phyloP scores from a whole-genome alignment of 768 basidiomycete genomes.

The Panus rudis region DNA sequence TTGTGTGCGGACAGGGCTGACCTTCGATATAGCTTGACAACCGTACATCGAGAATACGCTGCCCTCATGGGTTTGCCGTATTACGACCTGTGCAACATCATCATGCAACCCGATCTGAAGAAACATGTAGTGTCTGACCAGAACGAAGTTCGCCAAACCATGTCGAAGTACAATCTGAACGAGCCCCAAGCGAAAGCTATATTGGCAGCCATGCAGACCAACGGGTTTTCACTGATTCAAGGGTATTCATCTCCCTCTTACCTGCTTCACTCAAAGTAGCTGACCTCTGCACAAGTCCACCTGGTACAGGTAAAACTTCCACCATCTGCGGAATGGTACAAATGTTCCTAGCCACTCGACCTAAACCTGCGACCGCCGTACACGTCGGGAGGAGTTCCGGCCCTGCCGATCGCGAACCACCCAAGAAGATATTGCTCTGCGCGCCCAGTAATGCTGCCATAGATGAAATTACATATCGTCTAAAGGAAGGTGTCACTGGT shows the following conservation, averaged over 20 bases:
- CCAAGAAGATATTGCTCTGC: slow-evolving; percentile 80
- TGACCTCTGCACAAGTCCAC: slow-evolving; percentile 55
- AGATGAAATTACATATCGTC: slow-evolving; percentile 86
- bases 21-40: slow-evolving; percentile 61
- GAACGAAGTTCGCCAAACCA: slow-evolving; percentile 53
- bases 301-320: slow-evolving; percentile 97
- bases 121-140: slow-evolving; percentile 29
- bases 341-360: slow-evolving; percentile 62
- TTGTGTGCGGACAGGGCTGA: neutral
- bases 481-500: slow-evolving; percentile 71
- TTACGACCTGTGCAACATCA: slow-evolving; percentile 68
- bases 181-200: slow-evolving; percentile 94
- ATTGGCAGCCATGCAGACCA: slow-evolving; percentile 55
- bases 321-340: slow-evolving; percentile 95
- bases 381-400: slow-evolving; percentile 37
- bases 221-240: slow-evolving; percentile 90
- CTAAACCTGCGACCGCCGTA: slow-evolving; percentile 40
- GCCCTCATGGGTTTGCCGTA: slow-evolving; percentile 78
- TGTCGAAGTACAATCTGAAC: slow-evolving; percentile 71
- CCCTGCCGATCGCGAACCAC: slow-evolving; percentile 36
- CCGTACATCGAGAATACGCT: slow-evolving; percentile 86
- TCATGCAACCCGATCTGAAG: slow-evolving; percentile 63
- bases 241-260: slow-evolving; percentile 47
- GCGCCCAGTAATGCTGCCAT: slow-evolving; percentile 99
- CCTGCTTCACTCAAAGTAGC: too few relatives aligned